A percentile compares a stretch with the other conserved stretches of the same genome.
phyloP scores from a whole-genome alignment of 2,329 filamentous ascomycete species.

The Cadophora sp. region DNA sequence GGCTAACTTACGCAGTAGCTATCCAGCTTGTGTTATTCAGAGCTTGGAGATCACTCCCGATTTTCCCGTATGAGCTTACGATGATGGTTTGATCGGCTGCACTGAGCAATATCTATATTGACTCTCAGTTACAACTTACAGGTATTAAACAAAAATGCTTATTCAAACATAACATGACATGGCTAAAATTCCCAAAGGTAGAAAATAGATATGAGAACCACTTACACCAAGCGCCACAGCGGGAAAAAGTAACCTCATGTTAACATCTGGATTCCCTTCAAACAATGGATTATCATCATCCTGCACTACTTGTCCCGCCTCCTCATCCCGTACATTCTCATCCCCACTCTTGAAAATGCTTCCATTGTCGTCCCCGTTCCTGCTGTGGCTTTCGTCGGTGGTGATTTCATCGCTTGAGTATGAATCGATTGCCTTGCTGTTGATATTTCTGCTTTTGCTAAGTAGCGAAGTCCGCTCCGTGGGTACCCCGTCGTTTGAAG shows the following conservation, averaged over 20 bases:
- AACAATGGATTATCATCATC: constrained; percentile 35
- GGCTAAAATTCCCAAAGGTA: not conserved
- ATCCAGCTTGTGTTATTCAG: constrained; percentile 81
- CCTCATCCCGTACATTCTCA: constrained; percentile 22
- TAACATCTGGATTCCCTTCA: constrained; percentile 34
- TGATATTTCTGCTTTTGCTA: not conserved
- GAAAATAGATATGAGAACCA: constrained; percentile 8
- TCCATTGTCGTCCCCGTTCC: constrained; percentile 13
- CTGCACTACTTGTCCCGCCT: constrained; percentile 22
- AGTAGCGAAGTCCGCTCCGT: constrained; percentile 14
- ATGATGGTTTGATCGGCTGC: constrained; percentile 80
- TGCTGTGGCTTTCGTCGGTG: not conserved
- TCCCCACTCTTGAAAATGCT: constrained; percentile 11
- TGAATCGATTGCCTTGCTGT: not conserved
- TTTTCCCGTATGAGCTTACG: constrained; percentile 78
- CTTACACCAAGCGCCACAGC: constrained; percentile 67
- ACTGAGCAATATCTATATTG: constrained; percentile 68
- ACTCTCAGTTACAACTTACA: no score
- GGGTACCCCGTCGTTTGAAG: not conserved
- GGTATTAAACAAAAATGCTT: no score
- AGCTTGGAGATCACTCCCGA: constrained; percentile 77
- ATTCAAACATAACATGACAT: not conserved
- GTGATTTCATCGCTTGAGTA: not conserved
- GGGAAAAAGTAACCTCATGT: constrained; percentile 64
- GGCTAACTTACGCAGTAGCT: constrained; percentile 56